phyloP scores from a whole-genome alignment of 768 basidiomycete species.

The Leccinum subgranulosum region DNA sequence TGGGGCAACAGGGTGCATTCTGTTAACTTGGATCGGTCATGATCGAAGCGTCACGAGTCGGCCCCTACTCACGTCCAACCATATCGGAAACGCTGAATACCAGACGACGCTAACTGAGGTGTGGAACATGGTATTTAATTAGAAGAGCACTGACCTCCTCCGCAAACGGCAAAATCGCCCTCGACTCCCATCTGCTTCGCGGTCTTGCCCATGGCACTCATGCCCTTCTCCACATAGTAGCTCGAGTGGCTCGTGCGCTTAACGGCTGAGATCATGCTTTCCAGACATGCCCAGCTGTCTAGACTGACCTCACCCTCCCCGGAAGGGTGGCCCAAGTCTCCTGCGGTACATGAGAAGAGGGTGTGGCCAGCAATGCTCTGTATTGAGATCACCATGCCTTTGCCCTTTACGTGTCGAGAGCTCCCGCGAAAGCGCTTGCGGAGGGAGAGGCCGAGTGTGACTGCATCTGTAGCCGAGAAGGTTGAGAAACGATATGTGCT shows the following conservation, averaged over 20 bases:
- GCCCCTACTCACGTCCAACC: constrained; percentile 59
- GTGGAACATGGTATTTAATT: background rate
- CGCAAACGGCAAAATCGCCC: constrained; percentile 60
- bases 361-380: constrained; percentile 78
- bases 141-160: constrained; percentile 60
- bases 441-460: constrained; percentile 75
- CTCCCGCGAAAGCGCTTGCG: constrained; percentile 81
- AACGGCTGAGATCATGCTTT: constrained; percentile 79
- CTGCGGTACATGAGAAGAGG: constrained; percentile 80
- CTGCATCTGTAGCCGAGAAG: constrained; percentile 75
- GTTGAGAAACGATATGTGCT: constrained; percentile 64
- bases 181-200: constrained; percentile 69
- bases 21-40: constrained; percentile 26
- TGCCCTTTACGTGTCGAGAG: constrained; percentile 68
- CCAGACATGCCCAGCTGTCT: constrained; percentile 76
- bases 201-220: constrained; percentile 79
- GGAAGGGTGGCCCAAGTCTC: constrained; percentile 65
- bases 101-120: constrained; percentile 2
- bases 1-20: constrained; percentile 83
- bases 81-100: constrained; percentile 75
- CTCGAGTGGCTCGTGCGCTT: constrained; percentile 80
- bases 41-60: background rate
- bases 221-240: constrained; percentile 84
- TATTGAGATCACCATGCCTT: constrained; percentile 78
- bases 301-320: constrained; percentile 74